These are phyloP conservation scores for Friedmanniomyces endolithicus DNA, from an alignment of 495 filamentous ascomycete genomes.

Conservation along the genomic window DNA sequence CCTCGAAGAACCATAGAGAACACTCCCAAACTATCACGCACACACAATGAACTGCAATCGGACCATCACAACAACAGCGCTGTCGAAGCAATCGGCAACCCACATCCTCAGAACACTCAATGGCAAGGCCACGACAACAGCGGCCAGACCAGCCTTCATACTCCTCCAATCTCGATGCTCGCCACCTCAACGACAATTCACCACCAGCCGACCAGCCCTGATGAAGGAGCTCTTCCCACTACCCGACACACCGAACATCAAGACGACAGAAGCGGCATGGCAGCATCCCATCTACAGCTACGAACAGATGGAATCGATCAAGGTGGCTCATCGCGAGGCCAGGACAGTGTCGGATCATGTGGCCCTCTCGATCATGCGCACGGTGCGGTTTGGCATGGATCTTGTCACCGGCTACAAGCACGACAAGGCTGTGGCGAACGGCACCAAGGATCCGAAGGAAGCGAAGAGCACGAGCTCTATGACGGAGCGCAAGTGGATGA, in stretches of 20 bases:
- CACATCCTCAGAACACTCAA: slow-evolving; percentile 24
- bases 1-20: background rate
- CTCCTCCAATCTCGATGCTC: slow-evolving; percentile 14
- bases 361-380: slow-evolving; percentile 47
- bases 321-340: slow-evolving; percentile 53
- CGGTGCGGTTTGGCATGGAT: slow-evolving; percentile 57
- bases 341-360: slow-evolving; percentile 56
- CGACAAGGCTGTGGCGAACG: slow-evolving; percentile 38
- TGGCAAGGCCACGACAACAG: slow-evolving; percentile 18
- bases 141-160: slow-evolving; percentile 20
- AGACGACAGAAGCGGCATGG: slow-evolving; percentile 46
- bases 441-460: slow-evolving; percentile 28
- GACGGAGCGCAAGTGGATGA: slow-evolving; percentile 66
- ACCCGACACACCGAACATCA: slow-evolving; percentile 24
- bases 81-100: slow-evolving; percentile 24
- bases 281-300: slow-evolving; percentile 55
- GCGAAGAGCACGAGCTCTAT: slow-evolving; percentile 44
- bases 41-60: slow-evolving; percentile 17
- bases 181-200: slow-evolving; percentile 20
- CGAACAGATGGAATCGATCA: slow-evolving; percentile 50
- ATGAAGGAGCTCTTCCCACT: slow-evolving; percentile 34
- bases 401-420: slow-evolving; percentile 60
- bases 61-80: slow-evolving; percentile 2
- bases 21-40: background rate
- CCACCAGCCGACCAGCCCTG: slow-evolving; percentile 10